Evolutionary conservation across 2,329 filamentous ascomycete species (phyloP), one percentile per base, ranked within the genome.

Genomic region (Monosporascus sp.): DNA sequence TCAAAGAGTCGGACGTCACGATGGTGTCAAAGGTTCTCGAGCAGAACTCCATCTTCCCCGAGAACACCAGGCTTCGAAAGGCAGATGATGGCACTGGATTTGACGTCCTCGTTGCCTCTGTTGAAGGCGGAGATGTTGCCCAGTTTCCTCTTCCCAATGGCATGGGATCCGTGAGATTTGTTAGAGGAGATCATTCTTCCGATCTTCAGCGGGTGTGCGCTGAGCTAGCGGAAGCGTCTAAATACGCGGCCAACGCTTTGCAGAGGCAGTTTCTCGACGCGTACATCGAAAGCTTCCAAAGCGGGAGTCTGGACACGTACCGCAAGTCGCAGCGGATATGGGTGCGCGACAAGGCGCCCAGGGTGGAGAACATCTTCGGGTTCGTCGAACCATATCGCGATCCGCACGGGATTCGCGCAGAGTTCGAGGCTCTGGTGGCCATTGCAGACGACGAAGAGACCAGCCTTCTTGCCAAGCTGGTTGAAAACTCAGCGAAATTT

Each of bases 361-460:
- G 68, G 48, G 72, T 86, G 7, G 83, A 86, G 61, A 79, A 74
- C 19, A 80, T 85, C 48, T 70, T 86, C 53, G 82, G 82, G 0
- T 86, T 86, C 58, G 75, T 86, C 7, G 82, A 86, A 62, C 82
- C 81, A 2, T 86, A 86, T 59, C 74, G 82, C 54, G 83, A 86
- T 63, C 82, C 83, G 2, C 72, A 77, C 52, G 81, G 82, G 17
- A 74, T 81, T 20, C 73, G 82, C 48, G 75, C 77, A 46, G 82
- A 86, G 63, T 86, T 78, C 67, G 81, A 85, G 64, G 82, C 77
- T 2, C 74, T 86, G 52, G 78, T 84, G 24, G 78, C 74, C 38
- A 77, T 84, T 69, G 74, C 88, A 37, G 88, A 91, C 66, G 74
- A 82, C 60, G 81, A 87, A 58, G 80, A 87, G 37, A 89, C 86